Evolutionary conservation across 257 asterid genomes (phyloP).

Genomic region (Galeopsis tetrahit): DNA sequence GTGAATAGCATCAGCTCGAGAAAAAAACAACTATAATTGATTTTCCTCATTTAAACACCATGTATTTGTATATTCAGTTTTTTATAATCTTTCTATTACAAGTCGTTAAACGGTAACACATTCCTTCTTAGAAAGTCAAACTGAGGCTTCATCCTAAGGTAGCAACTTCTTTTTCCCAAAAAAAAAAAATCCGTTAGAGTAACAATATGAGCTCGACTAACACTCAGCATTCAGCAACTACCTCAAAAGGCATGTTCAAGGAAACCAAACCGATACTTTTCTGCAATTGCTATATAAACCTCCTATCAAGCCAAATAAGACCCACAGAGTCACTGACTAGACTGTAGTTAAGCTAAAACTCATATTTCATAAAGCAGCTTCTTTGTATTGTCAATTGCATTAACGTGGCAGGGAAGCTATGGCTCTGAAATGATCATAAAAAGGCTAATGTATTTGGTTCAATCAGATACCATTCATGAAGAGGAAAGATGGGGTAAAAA

Average conservation of each 20-base stretch:
- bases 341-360: background rate
- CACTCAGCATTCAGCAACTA: background rate
- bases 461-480: background rate
- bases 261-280: background rate
- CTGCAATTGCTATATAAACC: conserved; percentile 10
- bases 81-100: conserved; percentile 11
- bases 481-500: background rate
- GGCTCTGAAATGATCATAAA: conserved; percentile 11
- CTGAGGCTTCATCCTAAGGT: conserved; percentile 2
- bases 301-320: background rate
- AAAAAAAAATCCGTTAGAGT: background rate
- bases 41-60: conserved; percentile 11
- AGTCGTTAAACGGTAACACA: background rate
- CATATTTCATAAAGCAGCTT: conserved; percentile 9
- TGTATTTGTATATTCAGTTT: conserved; percentile 11
- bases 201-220: background rate
- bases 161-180: background rate
- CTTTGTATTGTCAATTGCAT: background rate
- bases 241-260: background rate
- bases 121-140: background rate
- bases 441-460: conserved; percentile 3
- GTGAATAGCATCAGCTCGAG: conserved; percentile 12
- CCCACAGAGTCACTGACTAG: conserved; percentile 2
- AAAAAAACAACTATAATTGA: background rate
- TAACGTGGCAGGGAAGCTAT: background rate